Percentiles rank a stretch among this genome's conserved stretches.
phyloP scores from a whole-genome alignment of 768 basidiomycete genomes.

The Gyrodon lividus region DNA sequence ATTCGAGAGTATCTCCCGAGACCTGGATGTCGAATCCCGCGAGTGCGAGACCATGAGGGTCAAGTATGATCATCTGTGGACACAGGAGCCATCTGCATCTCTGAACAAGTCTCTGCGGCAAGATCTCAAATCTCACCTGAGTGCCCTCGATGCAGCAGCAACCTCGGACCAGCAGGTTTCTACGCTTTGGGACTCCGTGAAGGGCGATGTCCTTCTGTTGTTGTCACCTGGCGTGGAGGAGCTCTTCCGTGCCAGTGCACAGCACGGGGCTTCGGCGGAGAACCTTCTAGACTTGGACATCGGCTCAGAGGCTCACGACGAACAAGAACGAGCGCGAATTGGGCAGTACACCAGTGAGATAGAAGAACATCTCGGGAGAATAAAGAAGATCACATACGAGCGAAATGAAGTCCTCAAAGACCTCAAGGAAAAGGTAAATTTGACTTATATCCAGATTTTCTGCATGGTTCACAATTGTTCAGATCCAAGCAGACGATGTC shows the following conservation, averaged over 20 bases:
- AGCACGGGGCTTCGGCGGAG: slow-evolving; percentile 37
- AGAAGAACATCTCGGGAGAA: slow-evolving; percentile 70
- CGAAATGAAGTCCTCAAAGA: slow-evolving; percentile 87
- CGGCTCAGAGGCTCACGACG: slow-evolving; percentile 58
- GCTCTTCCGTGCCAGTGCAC: slow-evolving; percentile 55
- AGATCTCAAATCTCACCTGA: slow-evolving; percentile 75
- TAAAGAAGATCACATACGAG: slow-evolving; percentile 85
- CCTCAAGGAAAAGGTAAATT: slow-evolving; percentile 86
- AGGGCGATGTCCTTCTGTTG: slow-evolving; percentile 62
- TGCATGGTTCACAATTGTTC: background rate
- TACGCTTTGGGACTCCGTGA: slow-evolving; percentile 68
- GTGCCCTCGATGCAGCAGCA: slow-evolving; percentile 72
- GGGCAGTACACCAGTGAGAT: slow-evolving; percentile 66
- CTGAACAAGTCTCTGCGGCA: slow-evolving; percentile 68
- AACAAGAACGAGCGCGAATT: slow-evolving; percentile 68
- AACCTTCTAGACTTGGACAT: slow-evolving; percentile 76
- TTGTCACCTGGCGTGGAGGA: slow-evolving; percentile 60
- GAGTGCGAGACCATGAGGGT: slow-evolving; percentile 90
- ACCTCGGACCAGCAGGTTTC: slow-evolving; percentile 76
- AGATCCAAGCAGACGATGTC: slow-evolving; percentile 97
- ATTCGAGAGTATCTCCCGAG: slow-evolving; percentile 58
- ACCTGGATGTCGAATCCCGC: slow-evolving; percentile 78
- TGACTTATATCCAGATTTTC: background rate
- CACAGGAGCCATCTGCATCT: slow-evolving; percentile 78
- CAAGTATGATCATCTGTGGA: slow-evolving; percentile 84